Percentiles rank a stretch among this genome's conserved stretches.
phyloP scores from a whole-genome alignment of 805 yeast genomes.

The Torulaspora delbrueckii region DNA sequence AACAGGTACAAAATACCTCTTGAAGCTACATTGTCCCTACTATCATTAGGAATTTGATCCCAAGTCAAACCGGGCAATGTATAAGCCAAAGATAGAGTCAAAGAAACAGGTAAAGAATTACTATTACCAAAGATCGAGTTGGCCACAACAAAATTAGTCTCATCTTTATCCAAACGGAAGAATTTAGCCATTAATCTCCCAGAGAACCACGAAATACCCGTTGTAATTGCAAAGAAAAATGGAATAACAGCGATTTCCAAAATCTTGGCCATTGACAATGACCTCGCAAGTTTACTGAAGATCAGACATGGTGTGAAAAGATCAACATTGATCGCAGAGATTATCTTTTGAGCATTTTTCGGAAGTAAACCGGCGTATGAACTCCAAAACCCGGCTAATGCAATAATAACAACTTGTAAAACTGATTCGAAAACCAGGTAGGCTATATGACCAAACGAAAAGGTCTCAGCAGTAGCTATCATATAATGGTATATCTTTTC shows the following conservation, averaged over 20 bases:
- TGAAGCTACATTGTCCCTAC: constrained; percentile 65
- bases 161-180: constrained; percentile 61
- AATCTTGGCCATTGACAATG: constrained; percentile 68
- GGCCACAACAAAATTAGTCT: constrained; percentile 87
- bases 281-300: constrained; percentile 69
- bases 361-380: constrained; percentile 68
- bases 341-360: constrained; percentile 67
- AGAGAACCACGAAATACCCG: constrained; percentile 64
- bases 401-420: constrained; percentile 79
- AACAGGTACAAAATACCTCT: constrained; percentile 71
- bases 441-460: constrained; percentile 36
- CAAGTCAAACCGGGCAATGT: constrained; percentile 71
- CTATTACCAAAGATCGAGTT: constrained; percentile 97
- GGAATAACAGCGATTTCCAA: constrained; percentile 82
- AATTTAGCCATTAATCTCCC: constrained; percentile 52
- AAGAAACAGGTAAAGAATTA: constrained; percentile 88
- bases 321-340: constrained; percentile 79
- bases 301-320: constrained; percentile 93
- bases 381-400: constrained; percentile 81
- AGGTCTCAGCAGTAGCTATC: constrained; percentile 17
- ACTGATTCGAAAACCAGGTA: constrained; percentile 88
- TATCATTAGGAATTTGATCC: constrained; percentile 66
- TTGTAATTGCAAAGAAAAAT: constrained; percentile 73
- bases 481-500: neutral
- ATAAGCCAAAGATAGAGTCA: constrained; percentile 72